These are phyloP conservation scores for Sclerotinia spermophila DNA, from an alignment of 2,329 filamentous ascomycete genomes.

Conservation along the genomic window DNA sequence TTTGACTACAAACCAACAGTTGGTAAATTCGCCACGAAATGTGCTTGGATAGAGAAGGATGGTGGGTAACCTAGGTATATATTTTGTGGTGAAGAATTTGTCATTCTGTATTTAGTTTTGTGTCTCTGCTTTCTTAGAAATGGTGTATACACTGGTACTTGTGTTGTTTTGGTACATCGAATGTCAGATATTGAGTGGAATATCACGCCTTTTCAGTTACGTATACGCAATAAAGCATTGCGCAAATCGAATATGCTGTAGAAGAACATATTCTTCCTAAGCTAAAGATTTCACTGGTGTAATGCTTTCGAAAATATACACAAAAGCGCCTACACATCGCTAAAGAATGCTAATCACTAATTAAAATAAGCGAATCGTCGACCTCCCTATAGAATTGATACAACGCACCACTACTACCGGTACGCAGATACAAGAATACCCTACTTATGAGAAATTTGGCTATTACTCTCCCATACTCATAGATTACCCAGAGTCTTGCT, in stretches of 20 bases:
- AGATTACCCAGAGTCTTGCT: neutral
- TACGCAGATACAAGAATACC: too few relatives aligned
- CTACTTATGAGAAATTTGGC: neutral
- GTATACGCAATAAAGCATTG: neutral
- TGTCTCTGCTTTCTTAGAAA: neutral
- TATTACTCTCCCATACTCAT: neutral
- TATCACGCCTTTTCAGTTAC: neutral
- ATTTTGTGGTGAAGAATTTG: neutral
- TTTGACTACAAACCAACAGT: neutral
- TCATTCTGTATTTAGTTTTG: neutral
- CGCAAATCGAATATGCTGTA: neutral
- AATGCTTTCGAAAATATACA: neutral
- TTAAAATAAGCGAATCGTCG: neutral
- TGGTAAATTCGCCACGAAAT: neutral
- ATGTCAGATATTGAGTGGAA: neutral
- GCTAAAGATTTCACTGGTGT: neutral
- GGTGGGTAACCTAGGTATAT: neutral
- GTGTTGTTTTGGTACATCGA: neutral
- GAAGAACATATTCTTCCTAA: neutral
- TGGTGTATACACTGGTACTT: neutral
- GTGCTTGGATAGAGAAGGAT: neutral
- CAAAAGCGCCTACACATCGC: neutral
- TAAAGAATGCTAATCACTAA: neutral
- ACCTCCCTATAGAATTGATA: neutral
- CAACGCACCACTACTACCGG: neutral